Base-by-base conservation (phyloP, 805 yeast genomes). In the Saccharomycopsis sp. region DNA sequence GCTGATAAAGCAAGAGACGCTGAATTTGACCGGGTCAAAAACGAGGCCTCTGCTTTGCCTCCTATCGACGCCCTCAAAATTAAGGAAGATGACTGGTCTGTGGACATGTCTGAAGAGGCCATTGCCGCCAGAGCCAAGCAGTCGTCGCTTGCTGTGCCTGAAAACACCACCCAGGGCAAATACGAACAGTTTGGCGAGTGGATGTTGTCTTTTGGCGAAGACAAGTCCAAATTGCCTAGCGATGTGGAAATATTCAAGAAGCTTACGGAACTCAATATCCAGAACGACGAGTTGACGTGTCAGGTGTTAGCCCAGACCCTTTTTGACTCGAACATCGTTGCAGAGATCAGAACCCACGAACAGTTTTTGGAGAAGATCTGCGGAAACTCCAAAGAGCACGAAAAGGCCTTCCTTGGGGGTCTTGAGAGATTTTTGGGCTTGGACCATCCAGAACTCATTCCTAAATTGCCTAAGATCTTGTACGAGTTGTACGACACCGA, bases 231-330 rank as follows among this genome's bases (percentile, higher is more conserved):
- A 54, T 77, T 87, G 64, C 91, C 94, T 53, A 74, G 81, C 50
- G 98, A 94, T 70, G 85, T 94, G 58, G 99, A 92, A 63, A 87
- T 94, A 67, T 94, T 85, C 76, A 92, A 91, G 74, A 89, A 89
- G 75, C 91, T 92, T 61, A 80, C 77, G 50, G 97, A 89, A 63
- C 75, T 90, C 66, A 89, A 84, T 29, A 83, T 94, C 63, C 78
- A 79, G 51, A 79, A 79, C 55, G 86, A 84, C 61, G 82, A 88
- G 58, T 85, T 87, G 67, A 83, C 96, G 34, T 83, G 90, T 50
- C 95, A 90, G 73, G 97, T 94, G 20, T 79, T 94, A 67, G 97
- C 96, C 16, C 99, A 94, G 76, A 83, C 85, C 55, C 75, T 94
- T 65, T 91, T 94, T 65, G 88, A 83, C 67, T 89, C 87, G 62